These are phyloP conservation scores for Flaveria sonorensis DNA, from an alignment of 129 eudicot species.

Conservation along the genomic window DNA sequence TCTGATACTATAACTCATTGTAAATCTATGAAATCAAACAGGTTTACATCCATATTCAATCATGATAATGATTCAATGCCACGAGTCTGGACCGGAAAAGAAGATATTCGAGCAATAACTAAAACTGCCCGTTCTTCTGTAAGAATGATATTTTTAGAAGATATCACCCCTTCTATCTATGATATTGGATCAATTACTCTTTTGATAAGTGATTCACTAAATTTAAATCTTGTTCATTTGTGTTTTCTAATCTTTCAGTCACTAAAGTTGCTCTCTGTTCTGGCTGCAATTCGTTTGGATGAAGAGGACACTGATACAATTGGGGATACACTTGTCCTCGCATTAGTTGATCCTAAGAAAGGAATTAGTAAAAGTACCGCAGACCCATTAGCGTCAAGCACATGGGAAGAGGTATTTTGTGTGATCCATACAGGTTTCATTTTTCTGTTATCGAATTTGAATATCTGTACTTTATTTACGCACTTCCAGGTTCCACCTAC, in stretches of 20 bases:
- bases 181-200: background rate
- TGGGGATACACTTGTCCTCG: constrained; percentile 69
- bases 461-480: background rate
- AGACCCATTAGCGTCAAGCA: constrained; percentile 95
- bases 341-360: constrained; percentile 64
- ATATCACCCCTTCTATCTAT: background rate
- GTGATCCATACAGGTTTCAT: background rate
- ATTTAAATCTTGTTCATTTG: constrained; percentile 1
- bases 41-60: constrained; percentile 86
- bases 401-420: constrained; percentile 77
- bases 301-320: constrained; percentile 58
- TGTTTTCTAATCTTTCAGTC: constrained; percentile 46
- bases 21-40: constrained; percentile 23
- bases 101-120: constrained; percentile 92
- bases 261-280: constrained; percentile 70
- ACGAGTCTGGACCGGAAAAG: constrained; percentile 97
- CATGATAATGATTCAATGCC: constrained; percentile 97
- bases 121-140: constrained; percentile 93
- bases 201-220: background rate
- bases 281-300: constrained; percentile 89
- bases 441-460: background rate
- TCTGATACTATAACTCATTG: background rate
- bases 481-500: constrained; percentile 69
- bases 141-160: constrained; percentile 34
- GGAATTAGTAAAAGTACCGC: constrained; percentile 47